Percentiles rank a stretch among this genome's conserved stretches.
Evolutionary conservation across 345 rosid species (phyloP).

Genomic region (Rhodomyrtus tomentosa): DNA sequence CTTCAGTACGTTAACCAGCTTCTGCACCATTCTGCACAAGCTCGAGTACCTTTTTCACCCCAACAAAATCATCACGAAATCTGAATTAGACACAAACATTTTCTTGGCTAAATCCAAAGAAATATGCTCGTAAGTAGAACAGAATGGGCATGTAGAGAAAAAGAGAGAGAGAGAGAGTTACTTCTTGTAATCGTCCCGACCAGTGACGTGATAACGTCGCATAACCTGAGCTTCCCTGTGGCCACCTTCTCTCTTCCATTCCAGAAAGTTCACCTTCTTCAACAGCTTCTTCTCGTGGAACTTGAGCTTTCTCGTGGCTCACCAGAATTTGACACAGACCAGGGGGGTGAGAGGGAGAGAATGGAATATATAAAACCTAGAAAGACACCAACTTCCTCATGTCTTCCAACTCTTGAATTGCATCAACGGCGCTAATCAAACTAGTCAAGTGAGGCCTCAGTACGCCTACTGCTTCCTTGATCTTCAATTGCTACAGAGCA

Average conservation of each 20-base stretch:
- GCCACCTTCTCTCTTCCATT: slow-evolving; percentile 74
- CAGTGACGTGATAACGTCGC: slow-evolving; percentile 57
- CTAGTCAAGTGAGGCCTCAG: too few species aligned
- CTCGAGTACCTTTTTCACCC: slow-evolving; percentile 38
- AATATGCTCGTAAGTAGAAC: neutral
- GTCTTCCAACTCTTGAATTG: too few species aligned
- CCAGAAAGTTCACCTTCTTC: slow-evolving; percentile 61
- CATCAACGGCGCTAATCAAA: too few species aligned
- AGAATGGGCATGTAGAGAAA: neutral
- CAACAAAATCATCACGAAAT: neutral
- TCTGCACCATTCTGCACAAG: slow-evolving; percentile 82
- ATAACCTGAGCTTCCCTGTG: slow-evolving; percentile 60
- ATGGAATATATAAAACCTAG: neutral
- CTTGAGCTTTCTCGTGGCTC: slow-evolving; percentile 58
- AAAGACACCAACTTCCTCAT: neutral
- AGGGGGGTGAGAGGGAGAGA: neutral
- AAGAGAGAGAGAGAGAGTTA: neutral
- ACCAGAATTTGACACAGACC: neutral
- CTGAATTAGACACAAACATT: neutral
- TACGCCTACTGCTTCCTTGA: slow-evolving; percentile 22
- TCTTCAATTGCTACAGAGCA: slow-evolving; percentile 44
- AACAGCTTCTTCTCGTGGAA: slow-evolving; percentile 61
- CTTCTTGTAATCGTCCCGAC: slow-evolving; percentile 95
- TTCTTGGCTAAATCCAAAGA: neutral
- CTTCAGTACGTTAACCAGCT: slow-evolving; percentile 65